These are phyloP conservation scores for Sporothrix pallida DNA, from an alignment of 2,329 filamentous ascomycete genomes.

Conservation along the genomic window DNA sequence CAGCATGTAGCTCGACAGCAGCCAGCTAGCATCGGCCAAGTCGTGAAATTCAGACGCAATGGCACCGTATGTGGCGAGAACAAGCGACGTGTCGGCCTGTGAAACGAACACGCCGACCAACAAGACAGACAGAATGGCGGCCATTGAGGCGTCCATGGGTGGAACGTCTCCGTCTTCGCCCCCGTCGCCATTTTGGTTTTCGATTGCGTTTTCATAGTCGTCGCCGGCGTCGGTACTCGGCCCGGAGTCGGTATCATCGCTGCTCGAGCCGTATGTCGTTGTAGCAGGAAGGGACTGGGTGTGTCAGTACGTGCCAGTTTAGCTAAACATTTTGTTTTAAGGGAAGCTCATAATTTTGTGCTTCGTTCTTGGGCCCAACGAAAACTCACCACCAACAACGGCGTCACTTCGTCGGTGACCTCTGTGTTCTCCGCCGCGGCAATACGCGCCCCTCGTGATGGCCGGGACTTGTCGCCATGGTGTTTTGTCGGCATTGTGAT, in stretches of 20 bases:
- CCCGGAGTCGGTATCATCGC: neutral
- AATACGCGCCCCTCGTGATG: neutral
- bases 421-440: neutral
- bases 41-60: conserved; percentile 67
- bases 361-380: too few species aligned
- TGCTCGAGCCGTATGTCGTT: neutral
- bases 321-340: too few species aligned
- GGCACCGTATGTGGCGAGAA: conserved; percentile 68
- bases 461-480: neutral
- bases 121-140: conserved; percentile 21
- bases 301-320: too few species aligned
- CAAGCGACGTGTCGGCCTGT: conserved; percentile 66
- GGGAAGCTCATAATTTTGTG: neutral
- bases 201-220: neutral
- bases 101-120: conserved; percentile 64
- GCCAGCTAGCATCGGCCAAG: conserved; percentile 62
- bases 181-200: neutral
- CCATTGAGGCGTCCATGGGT: neutral
- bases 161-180: neutral
- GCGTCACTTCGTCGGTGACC: neutral
- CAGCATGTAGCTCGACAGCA: conserved; percentile 59
- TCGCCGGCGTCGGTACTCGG: neutral
- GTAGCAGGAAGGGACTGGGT: neutral
- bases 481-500: neutral
- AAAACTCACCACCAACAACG: neutral